These are phyloP conservation scores for Neoascochyta sp. DNA, from an alignment of 2,329 filamentous ascomycete genomes.

Conservation along the genomic window DNA sequence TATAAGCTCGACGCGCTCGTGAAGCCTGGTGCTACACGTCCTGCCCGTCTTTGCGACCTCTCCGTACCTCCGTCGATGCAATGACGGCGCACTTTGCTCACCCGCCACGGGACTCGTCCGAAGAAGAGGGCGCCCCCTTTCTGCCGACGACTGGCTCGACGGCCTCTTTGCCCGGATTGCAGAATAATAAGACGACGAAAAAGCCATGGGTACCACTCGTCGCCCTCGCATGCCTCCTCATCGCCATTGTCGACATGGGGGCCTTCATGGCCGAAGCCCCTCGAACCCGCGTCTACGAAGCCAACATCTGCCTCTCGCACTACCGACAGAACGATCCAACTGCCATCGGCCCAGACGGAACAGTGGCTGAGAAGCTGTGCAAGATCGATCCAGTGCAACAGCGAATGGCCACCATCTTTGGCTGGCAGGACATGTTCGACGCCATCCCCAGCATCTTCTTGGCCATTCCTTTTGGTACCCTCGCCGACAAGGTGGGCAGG, in stretches of 20 bases:
- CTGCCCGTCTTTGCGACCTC: too few relatives aligned
- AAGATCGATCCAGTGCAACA: conserved; percentile 50
- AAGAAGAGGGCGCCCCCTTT: conserved; percentile 20
- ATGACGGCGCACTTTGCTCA: too few relatives aligned
- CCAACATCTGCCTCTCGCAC: conserved; percentile 47
- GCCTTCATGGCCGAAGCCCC: conserved; percentile 45
- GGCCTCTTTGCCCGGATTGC: too few relatives aligned
- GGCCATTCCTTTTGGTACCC: conserved; percentile 48
- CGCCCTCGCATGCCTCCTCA: conserved; percentile 40
- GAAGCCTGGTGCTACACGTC: too few relatives aligned
- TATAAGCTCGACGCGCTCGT: too few relatives aligned
- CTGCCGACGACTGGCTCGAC: conserved; percentile 4
- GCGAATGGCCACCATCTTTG: conserved; percentile 50
- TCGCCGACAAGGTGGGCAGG: conserved; percentile 48
- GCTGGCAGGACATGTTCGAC: conserved; percentile 50
- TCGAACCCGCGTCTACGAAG: conserved; percentile 48
- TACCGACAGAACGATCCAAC: conserved; percentile 43
- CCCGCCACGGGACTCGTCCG: conserved; percentile 12
- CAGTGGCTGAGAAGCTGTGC: conserved; percentile 48
- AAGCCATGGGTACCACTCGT: conserved; percentile 33
- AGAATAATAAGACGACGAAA: too few relatives aligned
- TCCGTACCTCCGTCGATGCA: too few relatives aligned
- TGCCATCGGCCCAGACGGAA: conserved; percentile 42
- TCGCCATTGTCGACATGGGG: conserved; percentile 47
- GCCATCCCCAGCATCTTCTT: conserved; percentile 43